phyloP scores from a whole-genome alignment of 1,284 basidiomycete species.

The Butyriboletus appendiculatus region DNA sequence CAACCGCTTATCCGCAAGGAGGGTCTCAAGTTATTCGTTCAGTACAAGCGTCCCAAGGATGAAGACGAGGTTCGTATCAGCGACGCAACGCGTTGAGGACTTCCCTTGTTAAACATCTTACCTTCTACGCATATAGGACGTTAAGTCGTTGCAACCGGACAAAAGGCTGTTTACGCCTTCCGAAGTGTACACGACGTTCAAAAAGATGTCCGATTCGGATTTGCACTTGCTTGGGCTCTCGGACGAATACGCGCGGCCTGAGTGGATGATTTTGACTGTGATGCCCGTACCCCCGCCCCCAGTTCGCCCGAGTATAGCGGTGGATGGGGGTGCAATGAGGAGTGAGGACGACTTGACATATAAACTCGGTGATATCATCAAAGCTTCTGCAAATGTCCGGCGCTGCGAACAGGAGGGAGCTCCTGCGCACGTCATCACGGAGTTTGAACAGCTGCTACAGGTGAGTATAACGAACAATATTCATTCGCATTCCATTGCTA shows the following conservation, averaged over 20 bases:
- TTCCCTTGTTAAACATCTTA: slow-evolving; percentile 13
- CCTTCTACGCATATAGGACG: slow-evolving; percentile 52
- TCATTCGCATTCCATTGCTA: slow-evolving; percentile 6
- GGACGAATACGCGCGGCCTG: slow-evolving; percentile 94
- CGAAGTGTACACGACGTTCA: slow-evolving; percentile 90
- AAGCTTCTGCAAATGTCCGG: slow-evolving; percentile 90
- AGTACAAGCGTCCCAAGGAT: slow-evolving; percentile 92
- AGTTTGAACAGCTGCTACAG: slow-evolving; percentile 96
- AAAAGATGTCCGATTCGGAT: slow-evolving; percentile 91
- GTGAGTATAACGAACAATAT: slow-evolving; percentile 39
- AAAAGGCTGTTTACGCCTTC: slow-evolving; percentile 87
- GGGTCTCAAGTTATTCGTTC: slow-evolving; percentile 93
- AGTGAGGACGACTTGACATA: slow-evolving; percentile 99
- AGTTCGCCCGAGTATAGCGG: slow-evolving; percentile 95
- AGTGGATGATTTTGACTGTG: slow-evolving; percentile 99
- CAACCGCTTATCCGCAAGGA: slow-evolving; percentile 95
- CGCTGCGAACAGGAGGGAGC: slow-evolving; percentile 97
- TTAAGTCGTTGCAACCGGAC: slow-evolving; percentile 87
- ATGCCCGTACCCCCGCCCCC: slow-evolving; percentile 98
- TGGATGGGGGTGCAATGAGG: slow-evolving; percentile 94
- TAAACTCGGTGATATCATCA: slow-evolving; percentile 97
- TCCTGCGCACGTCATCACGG: slow-evolving; percentile 93
- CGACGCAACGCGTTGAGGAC: not conserved
- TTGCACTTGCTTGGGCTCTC: slow-evolving; percentile 92
- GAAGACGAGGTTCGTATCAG: slow-evolving; percentile 83